Evolutionary conservation across 805 yeast genomes (phyloP).

Genomic region (Kodamaea restingae): DNA sequence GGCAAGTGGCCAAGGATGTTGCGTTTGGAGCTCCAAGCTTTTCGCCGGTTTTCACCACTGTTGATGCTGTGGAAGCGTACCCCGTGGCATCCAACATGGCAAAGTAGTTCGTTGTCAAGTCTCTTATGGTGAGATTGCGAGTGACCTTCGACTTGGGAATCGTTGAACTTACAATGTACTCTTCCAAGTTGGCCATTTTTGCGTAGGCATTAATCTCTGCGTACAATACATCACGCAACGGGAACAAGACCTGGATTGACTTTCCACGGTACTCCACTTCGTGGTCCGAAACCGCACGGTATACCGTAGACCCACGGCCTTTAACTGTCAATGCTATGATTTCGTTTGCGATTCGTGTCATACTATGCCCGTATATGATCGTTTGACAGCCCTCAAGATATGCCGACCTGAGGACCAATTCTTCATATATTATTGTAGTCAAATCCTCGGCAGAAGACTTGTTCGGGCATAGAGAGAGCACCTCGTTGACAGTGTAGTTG

Average conservation of each 20-base stretch:
- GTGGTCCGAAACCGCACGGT: conserved; percentile 47
- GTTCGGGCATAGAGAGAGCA: conserved; percentile 40
- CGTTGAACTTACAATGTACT: conserved; percentile 21
- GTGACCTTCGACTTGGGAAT: conserved; percentile 39
- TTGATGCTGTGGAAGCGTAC: conserved; percentile 85
- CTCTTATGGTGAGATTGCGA: conserved; percentile 77
- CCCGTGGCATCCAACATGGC: conserved; percentile 61
- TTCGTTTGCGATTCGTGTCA: conserved; percentile 79
- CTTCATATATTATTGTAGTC: conserved; percentile 41
- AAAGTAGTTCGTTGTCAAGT: conserved; percentile 71
- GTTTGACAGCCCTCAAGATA: conserved; percentile 43
- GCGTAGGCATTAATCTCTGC: conserved; percentile 63
- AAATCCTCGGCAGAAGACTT: conserved; percentile 69
- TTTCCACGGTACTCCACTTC: conserved; percentile 22
- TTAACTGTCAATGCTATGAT: conserved; percentile 76
- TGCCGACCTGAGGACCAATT: conserved; percentile 47
- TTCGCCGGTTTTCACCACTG: conserved; percentile 86
- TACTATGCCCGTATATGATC: conserved; percentile 69
- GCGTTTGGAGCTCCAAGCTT: conserved; percentile 55
- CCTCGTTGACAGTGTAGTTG: conserved; percentile 22
- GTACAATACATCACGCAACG: conserved; percentile 69
- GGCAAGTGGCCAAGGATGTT: conserved; percentile 36
- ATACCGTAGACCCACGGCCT: conserved; percentile 76
- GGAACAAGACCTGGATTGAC: conserved; percentile 52
- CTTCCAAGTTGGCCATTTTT: conserved; percentile 36